These are phyloP conservation scores for Cyclocybe cylindracea DNA, from an alignment of 768 basidiomycete species.

Conservation along the genomic window DNA sequence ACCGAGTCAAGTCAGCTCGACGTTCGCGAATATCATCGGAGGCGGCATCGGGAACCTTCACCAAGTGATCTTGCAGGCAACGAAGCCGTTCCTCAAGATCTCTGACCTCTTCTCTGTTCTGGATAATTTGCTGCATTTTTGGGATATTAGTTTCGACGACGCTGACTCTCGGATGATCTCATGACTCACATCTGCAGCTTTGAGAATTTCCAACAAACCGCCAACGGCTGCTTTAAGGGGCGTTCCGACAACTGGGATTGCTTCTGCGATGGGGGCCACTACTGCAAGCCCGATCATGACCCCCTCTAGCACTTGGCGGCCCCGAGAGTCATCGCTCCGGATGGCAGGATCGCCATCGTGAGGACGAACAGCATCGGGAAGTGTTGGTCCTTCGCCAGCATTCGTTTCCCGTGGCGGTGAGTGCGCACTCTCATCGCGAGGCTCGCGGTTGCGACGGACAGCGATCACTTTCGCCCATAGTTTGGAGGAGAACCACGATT, in stretches of 20 bases:
- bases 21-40: not conserved
- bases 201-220: not conserved
- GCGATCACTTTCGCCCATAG: too few relatives aligned
- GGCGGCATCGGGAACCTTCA: not conserved
- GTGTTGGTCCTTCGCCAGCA: too few relatives aligned
- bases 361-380: not conserved
- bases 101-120: not conserved
- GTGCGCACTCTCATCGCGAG: too few relatives aligned
- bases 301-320: not conserved
- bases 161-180: not conserved
- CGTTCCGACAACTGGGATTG: not conserved
- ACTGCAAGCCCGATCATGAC: not conserved
- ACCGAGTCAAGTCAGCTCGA: slow-evolving; percentile 1
- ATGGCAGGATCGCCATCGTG: not conserved
- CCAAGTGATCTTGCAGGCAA: not conserved
- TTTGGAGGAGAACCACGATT: too few relatives aligned
- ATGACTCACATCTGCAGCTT: not conserved
- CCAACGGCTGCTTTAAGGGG: not conserved
- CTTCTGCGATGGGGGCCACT: not conserved
- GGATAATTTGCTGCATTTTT: slow-evolving; percentile 1
- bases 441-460: too few relatives aligned
- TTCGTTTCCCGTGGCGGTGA: too few relatives aligned
- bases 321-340: not conserved
- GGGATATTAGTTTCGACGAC: not conserved
- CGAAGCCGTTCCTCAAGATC: not conserved